Base-by-base conservation (phyloP, 2,329 filamentous ascomycete species). In the Neoascochyta sp. region DNA sequence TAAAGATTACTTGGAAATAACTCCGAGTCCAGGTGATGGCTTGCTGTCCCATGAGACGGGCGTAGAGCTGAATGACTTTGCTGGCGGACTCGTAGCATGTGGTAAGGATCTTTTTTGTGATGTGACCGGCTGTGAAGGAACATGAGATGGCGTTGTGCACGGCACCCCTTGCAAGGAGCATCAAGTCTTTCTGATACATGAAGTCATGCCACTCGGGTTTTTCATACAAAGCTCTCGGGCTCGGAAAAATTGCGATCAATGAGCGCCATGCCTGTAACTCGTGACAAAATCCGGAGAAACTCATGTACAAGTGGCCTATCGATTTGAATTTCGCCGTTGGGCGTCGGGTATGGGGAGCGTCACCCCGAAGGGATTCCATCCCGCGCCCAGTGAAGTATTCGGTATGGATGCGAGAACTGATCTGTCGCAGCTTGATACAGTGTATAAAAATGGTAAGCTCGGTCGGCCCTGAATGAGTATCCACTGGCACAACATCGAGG, bases 1-100 rank as follows among this genome's bases (percentile, higher is more conserved):
- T 67, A 25, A 71, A 71, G 3, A 71, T 61, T 25, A 66, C 62
- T 28, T 72, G 68, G 15, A 72, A 71, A 36, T 72, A 72, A 24
- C 64, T 69, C n/a, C 68, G 50, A 0, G 69, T 70, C 31, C 63
- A 67, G 0, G 64, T 69, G 19, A 70, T 65, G 9, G 56, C 50
- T 2, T 50, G 50, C 2, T 50, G 47, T 4, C 59, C 43, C 19
- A 56, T 64, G 10, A 71, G 42, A 4, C 42, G 39, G 4, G 58
- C 57, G 36, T 70, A 72, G 0, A 60, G 37, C 2, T 58, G 36
- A 4, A 71, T 68, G 0, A 63, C 55, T n/a, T 54, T 48, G 0
- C 52, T 49, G 0, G 68, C 65, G 7, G 53, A 63, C 4, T 52
- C 34, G 0, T 68, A 52, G 13, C 61, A 68, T 7, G 36, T 21